Percentiles rank a stretch among this genome's conserved stretches.
Evolutionary conservation across 306 rosid genomes (phyloP).

Genomic region (Cicer cuneatum): DNA sequence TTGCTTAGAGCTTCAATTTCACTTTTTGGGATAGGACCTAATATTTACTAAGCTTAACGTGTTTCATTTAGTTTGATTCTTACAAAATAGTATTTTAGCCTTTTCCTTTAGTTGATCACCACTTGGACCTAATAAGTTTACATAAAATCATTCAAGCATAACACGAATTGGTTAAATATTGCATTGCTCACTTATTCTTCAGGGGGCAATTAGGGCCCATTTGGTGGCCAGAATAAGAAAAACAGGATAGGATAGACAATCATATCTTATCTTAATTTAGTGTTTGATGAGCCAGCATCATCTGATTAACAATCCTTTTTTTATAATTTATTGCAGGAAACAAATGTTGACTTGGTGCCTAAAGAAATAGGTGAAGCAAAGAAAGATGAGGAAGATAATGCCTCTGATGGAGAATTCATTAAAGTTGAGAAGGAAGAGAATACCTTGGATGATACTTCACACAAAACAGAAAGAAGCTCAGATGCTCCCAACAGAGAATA

Average conservation of each 20-base stretch:
- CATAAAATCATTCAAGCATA: slow-evolving; percentile 20
- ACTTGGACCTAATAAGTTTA: background rate
- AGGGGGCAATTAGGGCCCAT: background rate
- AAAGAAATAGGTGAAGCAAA: slow-evolving; percentile 52
- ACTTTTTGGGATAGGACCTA: no score
- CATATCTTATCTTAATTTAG: no score
- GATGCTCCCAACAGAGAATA: slow-evolving; percentile 71
- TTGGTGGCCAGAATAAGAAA: no score
- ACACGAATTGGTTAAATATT: slow-evolving; percentile 14
- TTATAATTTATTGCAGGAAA: slow-evolving; percentile 51
- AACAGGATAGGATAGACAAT: no score
- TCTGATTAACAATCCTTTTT: background rate
- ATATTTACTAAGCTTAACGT: background rate
- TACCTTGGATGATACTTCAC: slow-evolving; percentile 46
- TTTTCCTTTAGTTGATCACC: background rate
- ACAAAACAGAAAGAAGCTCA: slow-evolving; percentile 60
- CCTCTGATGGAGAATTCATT: slow-evolving; percentile 89
- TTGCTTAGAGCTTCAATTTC: slow-evolving; percentile 11
- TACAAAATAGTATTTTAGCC: slow-evolving; percentile 2
- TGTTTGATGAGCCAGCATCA: no score
- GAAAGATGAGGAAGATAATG: slow-evolving; percentile 87
- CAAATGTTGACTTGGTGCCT: slow-evolving; percentile 56
- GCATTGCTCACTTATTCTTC: slow-evolving; percentile 2
- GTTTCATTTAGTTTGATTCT: slow-evolving; percentile 15
- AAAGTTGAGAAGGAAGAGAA: slow-evolving; percentile 88